These are phyloP conservation scores for Calonectria hawksworthii DNA, from an alignment of 2,329 filamentous ascomycete genomes.

Conservation along the genomic window DNA sequence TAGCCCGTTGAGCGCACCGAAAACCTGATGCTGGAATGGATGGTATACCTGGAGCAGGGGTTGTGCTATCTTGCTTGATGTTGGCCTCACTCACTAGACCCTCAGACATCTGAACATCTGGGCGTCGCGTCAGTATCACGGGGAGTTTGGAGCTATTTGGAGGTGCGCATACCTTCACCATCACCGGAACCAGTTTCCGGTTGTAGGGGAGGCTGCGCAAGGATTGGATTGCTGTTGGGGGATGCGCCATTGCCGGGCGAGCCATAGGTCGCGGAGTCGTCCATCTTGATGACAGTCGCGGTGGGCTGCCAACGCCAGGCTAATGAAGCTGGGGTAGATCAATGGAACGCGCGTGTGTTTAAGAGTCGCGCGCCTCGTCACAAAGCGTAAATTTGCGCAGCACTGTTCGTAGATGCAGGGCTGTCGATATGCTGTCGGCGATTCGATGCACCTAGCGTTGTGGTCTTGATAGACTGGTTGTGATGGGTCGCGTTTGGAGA, in stretches of 20 bases:
- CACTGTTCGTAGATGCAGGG: constrained; percentile 20
- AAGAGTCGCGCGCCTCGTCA: constrained; percentile 28
- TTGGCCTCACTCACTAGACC: constrained; percentile 59
- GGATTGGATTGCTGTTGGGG: constrained; percentile 68
- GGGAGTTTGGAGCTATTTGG: background rate
- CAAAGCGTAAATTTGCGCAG: constrained; percentile 15
- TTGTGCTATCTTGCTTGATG: constrained; percentile 73
- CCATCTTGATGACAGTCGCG: constrained; percentile 61
- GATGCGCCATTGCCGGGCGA: constrained; percentile 70
- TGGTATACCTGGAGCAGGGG: constrained; percentile 66
- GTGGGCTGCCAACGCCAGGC: constrained; percentile 27
- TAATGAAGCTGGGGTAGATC: constrained; percentile 26
- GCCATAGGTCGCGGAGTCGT: constrained; percentile 70
- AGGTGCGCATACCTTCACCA: constrained; percentile 60
- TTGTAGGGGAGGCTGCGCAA: constrained; percentile 68
- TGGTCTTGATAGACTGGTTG: constrained; percentile 45
- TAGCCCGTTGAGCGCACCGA: constrained; percentile 76
- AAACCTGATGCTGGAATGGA: constrained; percentile 77
- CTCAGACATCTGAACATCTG: constrained; percentile 77
- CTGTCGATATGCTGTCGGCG: constrained; percentile 27
- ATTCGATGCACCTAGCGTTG: constrained; percentile 40
- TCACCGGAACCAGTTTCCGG: constrained; percentile 57
- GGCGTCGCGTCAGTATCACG: constrained; percentile 34
- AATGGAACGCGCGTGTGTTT: constrained; percentile 30
- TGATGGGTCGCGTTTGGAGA: constrained; percentile 52